These are phyloP conservation scores for Beauveria scarabaeidicola DNA, from an alignment of 2,329 filamentous ascomycete genomes.

Conservation along the genomic window DNA sequence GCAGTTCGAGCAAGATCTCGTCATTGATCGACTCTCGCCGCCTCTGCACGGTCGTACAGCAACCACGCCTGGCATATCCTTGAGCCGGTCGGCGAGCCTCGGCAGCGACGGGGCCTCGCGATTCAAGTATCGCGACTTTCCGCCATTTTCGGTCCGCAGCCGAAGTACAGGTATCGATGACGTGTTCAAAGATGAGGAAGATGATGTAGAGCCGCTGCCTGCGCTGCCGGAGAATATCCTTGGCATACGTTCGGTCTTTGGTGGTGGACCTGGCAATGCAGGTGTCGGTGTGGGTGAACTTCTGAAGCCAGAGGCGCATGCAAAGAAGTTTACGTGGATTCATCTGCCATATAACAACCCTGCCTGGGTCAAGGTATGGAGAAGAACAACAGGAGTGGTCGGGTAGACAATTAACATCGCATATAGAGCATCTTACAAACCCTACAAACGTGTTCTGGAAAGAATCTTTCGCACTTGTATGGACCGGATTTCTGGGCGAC, in stretches of 20 bases:
- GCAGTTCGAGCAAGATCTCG: slow-evolving; percentile 30
- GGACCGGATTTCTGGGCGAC: slow-evolving; percentile 40
- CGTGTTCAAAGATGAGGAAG: slow-evolving; percentile 14
- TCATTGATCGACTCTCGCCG: slow-evolving; percentile 29
- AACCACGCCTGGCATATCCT: slow-evolving; percentile 13
- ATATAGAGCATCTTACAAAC: slow-evolving; percentile 35
- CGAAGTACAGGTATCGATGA: slow-evolving; percentile 20
- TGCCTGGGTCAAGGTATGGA: slow-evolving; percentile 45
- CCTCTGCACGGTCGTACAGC: slow-evolving; percentile 21
- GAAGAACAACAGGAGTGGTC: slow-evolving; percentile 11
- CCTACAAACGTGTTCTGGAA: slow-evolving; percentile 28
- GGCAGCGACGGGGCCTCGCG: slow-evolving; percentile 22
- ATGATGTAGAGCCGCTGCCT: slow-evolving; percentile 21
- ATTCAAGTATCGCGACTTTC: slow-evolving; percentile 27
- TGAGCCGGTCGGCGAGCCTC: slow-evolving; percentile 28
- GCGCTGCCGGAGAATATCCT: slow-evolving; percentile 26
- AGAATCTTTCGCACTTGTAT: slow-evolving; percentile 32
- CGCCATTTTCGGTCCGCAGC: slow-evolving; percentile 28
- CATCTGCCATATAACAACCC: slow-evolving; percentile 50
- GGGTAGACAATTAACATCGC: slow-evolving; percentile 12
- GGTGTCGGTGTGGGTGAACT: slow-evolving; percentile 23
- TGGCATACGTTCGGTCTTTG: slow-evolving; percentile 16
- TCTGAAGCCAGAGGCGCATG: slow-evolving; percentile 24
- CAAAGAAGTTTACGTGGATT: slow-evolving; percentile 48
- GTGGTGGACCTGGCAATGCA: neutral